Evolutionary conservation across 805 yeast species (phyloP).

Genomic region (Yamadazyma akitaensis): DNA sequence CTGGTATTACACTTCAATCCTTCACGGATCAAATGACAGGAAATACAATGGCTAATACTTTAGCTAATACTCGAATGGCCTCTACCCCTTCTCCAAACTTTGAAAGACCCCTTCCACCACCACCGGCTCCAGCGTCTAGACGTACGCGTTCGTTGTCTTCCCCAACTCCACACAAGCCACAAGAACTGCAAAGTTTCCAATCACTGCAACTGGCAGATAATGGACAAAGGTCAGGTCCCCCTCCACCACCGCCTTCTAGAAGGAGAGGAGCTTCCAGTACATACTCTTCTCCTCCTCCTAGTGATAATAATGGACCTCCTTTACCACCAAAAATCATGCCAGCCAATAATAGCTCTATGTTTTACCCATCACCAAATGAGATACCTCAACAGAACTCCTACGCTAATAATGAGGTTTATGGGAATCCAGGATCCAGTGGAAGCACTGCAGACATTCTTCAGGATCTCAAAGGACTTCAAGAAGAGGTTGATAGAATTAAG

Average conservation of each 20-base stretch:
- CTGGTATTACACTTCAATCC: slow-evolving; percentile 38
- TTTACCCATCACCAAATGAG: slow-evolving; percentile 18
- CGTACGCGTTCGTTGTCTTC: slow-evolving; percentile 32
- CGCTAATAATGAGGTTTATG: background rate
- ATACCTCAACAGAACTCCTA: background rate
- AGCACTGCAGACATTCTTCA: slow-evolving; percentile 55
- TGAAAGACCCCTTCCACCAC: slow-evolving; percentile 8
- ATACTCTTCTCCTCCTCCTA: slow-evolving; percentile 8
- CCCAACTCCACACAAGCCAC: slow-evolving; percentile 26
- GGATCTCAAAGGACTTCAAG: slow-evolving; percentile 63
- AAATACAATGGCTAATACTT: slow-evolving; percentile 28
- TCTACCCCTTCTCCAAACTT: slow-evolving; percentile 21
- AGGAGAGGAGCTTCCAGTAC: slow-evolving; percentile 21
- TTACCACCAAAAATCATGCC: slow-evolving; percentile 9
- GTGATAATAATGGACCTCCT: background rate
- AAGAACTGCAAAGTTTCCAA: slow-evolving; percentile 7
- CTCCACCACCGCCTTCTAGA: slow-evolving; percentile 43
- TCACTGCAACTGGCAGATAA: slow-evolving; percentile 6
- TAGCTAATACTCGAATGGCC: slow-evolving; percentile 34
- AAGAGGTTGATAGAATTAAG: slow-evolving; percentile 61
- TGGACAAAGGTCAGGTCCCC: slow-evolving; percentile 22
- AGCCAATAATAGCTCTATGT: background rate
- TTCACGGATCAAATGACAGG: slow-evolving; percentile 43
- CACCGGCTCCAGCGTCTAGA: slow-evolving; percentile 24
- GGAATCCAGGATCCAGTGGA: slow-evolving; percentile 1